phyloP scores from a whole-genome alignment of 257 asterid species.

The Solanum chaucha region DNA sequence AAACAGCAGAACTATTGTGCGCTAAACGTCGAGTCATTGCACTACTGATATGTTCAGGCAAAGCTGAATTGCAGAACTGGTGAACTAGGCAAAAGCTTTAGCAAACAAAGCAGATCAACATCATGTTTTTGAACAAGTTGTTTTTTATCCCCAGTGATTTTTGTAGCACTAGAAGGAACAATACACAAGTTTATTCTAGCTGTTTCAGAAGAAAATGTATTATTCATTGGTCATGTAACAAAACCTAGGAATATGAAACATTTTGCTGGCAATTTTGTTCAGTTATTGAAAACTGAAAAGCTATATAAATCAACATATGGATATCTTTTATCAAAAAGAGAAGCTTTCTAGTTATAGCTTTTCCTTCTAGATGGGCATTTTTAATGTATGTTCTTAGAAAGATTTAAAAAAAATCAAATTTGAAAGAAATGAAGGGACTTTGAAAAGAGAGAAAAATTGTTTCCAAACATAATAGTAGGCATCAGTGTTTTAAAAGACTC shows the following conservation, averaged over 20 bases:
- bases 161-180: neutral
- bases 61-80: neutral
- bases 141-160: neutral
- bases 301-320: neutral
- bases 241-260: neutral
- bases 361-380: neutral
- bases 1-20: slow-evolving; percentile 37
- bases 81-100: neutral
- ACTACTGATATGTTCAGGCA: neutral
- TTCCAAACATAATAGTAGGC: neutral
- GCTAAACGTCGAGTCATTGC: slow-evolving; percentile 19
- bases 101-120: neutral
- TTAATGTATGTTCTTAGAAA: too few species aligned
- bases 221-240: neutral
- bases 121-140: neutral
- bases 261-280: neutral
- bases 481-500: neutral
- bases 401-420: neutral
- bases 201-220: neutral
- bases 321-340: neutral
- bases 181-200: neutral
- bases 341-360: neutral
- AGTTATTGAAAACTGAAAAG: neutral
- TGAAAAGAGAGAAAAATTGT: neutral
- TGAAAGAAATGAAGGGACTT: neutral